Conservation (phyloP, 495 filamentous ascomycete genomes). For the Aspergillus leporis region DNA sequence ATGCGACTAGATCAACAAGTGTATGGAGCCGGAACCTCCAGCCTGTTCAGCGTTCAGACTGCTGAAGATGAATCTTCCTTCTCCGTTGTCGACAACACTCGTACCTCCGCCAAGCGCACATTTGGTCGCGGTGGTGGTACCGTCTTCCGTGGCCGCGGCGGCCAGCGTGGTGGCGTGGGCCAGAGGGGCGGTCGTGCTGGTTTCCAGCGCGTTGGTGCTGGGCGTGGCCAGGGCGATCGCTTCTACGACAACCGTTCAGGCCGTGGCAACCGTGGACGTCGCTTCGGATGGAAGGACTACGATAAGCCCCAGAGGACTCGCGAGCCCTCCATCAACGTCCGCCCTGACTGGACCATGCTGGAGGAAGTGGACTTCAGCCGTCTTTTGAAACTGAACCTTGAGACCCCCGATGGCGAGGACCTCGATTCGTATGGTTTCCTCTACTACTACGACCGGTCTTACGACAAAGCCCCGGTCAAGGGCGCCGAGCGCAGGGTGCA, state of each 20-base stretch:
- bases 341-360: slow-evolving; percentile 89
- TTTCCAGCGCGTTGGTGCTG: slow-evolving; percentile 66
- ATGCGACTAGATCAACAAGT: slow-evolving; percentile 81
- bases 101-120: slow-evolving; percentile 76
- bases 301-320: slow-evolving; percentile 97
- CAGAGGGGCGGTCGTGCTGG: slow-evolving; percentile 57
- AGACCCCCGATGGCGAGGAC: slow-evolving; percentile 92
- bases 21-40: slow-evolving; percentile 86
- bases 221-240: slow-evolving; percentile 62
- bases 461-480: slow-evolving; percentile 91
- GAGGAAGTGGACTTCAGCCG: slow-evolving; percentile 99
- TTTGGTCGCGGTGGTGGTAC: slow-evolving; percentile 86
- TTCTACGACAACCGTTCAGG: slow-evolving; percentile 59
- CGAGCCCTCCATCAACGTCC: slow-evolving; percentile 91
- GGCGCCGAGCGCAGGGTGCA: slow-evolving; percentile 80
- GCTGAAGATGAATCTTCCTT: slow-evolving; percentile 97
- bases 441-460: slow-evolving; percentile 93
- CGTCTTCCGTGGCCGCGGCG: slow-evolving; percentile 88
- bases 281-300: slow-evolving; percentile 98
- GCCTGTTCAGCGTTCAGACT: slow-evolving; percentile 81
- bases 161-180: slow-evolving; percentile 53
- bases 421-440: slow-evolving; percentile 94
- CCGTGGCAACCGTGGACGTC: slow-evolving; percentile 63
- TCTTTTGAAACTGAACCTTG: slow-evolving; percentile 90
- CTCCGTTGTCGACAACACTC: slow-evolving; percentile 94